These are phyloP conservation scores for Caryopteris hybrid DNA, from an alignment of 305 asterid species.

Conservation along the genomic window DNA sequence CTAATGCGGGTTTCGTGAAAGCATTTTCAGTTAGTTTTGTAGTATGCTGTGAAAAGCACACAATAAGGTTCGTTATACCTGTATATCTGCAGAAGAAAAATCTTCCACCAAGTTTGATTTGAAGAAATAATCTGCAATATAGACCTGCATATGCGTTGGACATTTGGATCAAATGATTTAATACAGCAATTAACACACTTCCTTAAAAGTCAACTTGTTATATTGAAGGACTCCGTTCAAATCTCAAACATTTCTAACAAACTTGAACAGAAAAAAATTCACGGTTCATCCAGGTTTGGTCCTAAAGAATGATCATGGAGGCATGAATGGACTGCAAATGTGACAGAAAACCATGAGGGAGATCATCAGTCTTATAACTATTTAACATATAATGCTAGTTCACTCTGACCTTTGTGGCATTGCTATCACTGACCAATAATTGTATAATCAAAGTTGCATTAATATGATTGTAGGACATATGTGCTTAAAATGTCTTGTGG, in stretches of 20 bases:
- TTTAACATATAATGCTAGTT: not conserved
- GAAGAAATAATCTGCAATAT: conserved; percentile 83
- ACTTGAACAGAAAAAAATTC: not conserved
- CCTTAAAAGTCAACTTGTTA: not conserved
- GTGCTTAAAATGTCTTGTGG: not conserved
- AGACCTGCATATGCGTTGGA: conserved; percentile 53
- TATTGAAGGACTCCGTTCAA: not conserved
- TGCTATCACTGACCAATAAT: not conserved
- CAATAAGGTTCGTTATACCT: conserved; percentile 41
- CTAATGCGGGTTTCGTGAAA: not conserved
- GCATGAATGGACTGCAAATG: not conserved
- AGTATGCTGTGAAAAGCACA: conserved; percentile 12
- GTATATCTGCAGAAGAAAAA: conserved; percentile 72
- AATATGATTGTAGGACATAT: not conserved
- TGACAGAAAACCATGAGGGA: not conserved
- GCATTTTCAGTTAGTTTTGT: not conserved
- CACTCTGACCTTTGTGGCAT: not conserved
- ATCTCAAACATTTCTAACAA: not conserved
- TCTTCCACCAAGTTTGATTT: conserved; percentile 62
- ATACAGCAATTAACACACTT: not conserved
- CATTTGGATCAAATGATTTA: conserved; percentile 19
- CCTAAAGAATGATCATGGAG: not conserved
- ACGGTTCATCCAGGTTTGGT: not conserved
- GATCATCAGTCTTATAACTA: not conserved
- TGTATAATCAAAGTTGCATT: not conserved